Evolutionary conservation across 139 green algal genomes (phyloP).

Genomic region (Monoraphidium neglectum): DNA sequence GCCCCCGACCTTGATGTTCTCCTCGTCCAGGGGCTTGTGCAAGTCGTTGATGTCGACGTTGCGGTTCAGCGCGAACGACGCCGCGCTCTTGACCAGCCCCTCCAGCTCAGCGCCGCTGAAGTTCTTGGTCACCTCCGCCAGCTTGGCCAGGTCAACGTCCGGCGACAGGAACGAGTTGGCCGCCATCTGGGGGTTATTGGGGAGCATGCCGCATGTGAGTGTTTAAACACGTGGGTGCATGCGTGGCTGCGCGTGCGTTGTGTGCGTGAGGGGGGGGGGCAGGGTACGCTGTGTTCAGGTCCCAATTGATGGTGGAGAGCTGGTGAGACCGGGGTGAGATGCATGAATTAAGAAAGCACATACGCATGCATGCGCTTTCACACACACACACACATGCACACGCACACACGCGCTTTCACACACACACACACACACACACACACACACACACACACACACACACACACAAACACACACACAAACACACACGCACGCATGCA

Average conservation of each 20-base stretch:
- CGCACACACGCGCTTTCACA: too few relatives aligned
- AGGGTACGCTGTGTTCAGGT: too few relatives aligned
- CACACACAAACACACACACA: too few relatives aligned
- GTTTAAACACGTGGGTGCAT: too few relatives aligned
- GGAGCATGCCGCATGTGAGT: background rate
- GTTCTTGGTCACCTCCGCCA: slow-evolving; percentile 91
- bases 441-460: too few relatives aligned
- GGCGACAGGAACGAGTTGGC: slow-evolving; percentile 87
- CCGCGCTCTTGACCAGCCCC: slow-evolving; percentile 93
- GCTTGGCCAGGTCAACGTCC: slow-evolving; percentile 86
- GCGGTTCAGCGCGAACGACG: slow-evolving; percentile 91
- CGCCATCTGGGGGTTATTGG: too few relatives aligned
- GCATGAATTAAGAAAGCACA: background rate
- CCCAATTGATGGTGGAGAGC: too few relatives aligned
- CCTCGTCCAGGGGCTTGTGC: slow-evolving; percentile 89
- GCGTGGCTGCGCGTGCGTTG: background rate
- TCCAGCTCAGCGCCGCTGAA: slow-evolving; percentile 97
- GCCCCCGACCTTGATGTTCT: slow-evolving; percentile 87
- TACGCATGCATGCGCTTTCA: too few relatives aligned
- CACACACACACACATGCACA: too few relatives aligned
- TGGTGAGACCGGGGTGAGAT: background rate
- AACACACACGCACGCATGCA: too few relatives aligned
- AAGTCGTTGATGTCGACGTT: slow-evolving; percentile 93
- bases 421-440: too few relatives aligned
- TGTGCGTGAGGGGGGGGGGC: background rate